These are phyloP conservation scores for Apophysomyces ossiformis DNA, from an alignment of 371 early-diverging fungal genomes.

Conservation along the genomic window DNA sequence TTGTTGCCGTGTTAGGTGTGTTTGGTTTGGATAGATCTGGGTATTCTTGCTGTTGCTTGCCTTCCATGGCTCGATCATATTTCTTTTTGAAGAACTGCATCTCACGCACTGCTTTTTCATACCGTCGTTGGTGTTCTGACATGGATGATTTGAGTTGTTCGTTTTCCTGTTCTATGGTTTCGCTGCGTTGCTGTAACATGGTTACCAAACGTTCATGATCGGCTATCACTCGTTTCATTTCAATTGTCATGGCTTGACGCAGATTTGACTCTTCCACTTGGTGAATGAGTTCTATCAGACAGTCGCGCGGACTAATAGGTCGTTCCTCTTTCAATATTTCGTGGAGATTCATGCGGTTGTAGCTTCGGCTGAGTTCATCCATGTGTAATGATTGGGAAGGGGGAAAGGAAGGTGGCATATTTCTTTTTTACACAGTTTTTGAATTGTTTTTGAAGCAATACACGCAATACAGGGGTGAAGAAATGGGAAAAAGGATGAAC, in stretches of 20 bases:
- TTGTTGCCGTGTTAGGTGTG: neutral
- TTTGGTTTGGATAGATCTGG: neutral
- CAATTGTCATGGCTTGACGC: slow-evolving; percentile 25
- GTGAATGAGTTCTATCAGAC: slow-evolving; percentile 20
- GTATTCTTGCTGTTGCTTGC: slow-evolving; percentile 6
- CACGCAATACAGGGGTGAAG: slow-evolving; percentile 1
- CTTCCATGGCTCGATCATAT: slow-evolving; percentile 34
- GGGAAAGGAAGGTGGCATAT: slow-evolving; percentile 11
- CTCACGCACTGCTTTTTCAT: slow-evolving; percentile 55
- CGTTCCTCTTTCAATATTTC: slow-evolving; percentile 12
- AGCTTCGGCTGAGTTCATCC: slow-evolving; percentile 11
- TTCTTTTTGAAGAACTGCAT: slow-evolving; percentile 53
- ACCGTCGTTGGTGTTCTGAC: slow-evolving; percentile 39
- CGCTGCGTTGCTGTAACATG: slow-evolving; percentile 32
- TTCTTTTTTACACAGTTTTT: neutral
- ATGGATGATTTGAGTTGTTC: slow-evolving; percentile 30
- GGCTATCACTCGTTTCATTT: slow-evolving; percentile 27
- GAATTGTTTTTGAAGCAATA: neutral
- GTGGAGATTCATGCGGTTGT: slow-evolving; percentile 11
- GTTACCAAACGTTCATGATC: slow-evolving; percentile 40
- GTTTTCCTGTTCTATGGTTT: slow-evolving; percentile 34
- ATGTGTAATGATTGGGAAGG: slow-evolving; percentile 12
- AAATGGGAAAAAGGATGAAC: neutral
- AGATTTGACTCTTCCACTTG: slow-evolving; percentile 28
- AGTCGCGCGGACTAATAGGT: slow-evolving; percentile 23